Percentiles rank a stretch among this genome's conserved stretches.
These are phyloP conservation scores for Cyberlindnera mycetangii DNA, from an alignment of 805 yeast genomes.

Conservation along the genomic window DNA sequence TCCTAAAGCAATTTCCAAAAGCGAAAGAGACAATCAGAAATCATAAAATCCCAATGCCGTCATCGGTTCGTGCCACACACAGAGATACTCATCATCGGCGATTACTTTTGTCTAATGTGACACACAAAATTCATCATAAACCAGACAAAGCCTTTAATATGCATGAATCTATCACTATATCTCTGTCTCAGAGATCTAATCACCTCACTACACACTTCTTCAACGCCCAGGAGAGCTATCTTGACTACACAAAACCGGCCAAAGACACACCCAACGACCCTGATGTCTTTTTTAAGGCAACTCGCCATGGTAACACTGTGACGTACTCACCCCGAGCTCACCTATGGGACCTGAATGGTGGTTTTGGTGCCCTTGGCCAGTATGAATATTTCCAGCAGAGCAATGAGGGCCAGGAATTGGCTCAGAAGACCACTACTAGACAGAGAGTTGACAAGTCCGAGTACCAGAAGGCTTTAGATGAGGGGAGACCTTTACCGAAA, in stretches of 20 bases:
- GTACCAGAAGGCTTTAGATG: conserved; percentile 65
- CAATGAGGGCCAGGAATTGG: conserved; percentile 10
- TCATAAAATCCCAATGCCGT: too few species aligned
- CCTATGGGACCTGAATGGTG: conserved; percentile 78
- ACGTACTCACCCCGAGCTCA: conserved; percentile 80
- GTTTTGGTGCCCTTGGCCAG: conserved; percentile 65
- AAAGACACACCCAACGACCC: conserved; percentile 36
- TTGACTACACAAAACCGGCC: conserved; percentile 44
- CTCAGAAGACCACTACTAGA: conserved; percentile 33
- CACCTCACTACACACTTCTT: conserved; percentile 78
- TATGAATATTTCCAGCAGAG: conserved; percentile 40
- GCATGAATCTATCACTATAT: conserved; percentile 73
- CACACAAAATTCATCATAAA: too few species aligned
- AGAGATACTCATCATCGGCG: too few species aligned
- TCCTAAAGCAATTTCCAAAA: too few species aligned
- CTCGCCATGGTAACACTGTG: conserved; percentile 37
- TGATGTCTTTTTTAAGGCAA: conserved; percentile 43
- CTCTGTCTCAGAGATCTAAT: conserved; percentile 70
- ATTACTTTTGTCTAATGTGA: too few species aligned
- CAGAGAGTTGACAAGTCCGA: conserved; percentile 44
- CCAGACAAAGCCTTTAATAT: conserved; percentile 35
- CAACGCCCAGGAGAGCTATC: conserved; percentile 71
- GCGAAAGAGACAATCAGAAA: too few species aligned
- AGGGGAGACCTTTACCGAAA: conserved; percentile 33
- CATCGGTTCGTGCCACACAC: too few species aligned